Evolutionary conservation across 176 grass and related monocot genomes (phyloP).

Genomic region (maize (Zea mays)): DNA sequence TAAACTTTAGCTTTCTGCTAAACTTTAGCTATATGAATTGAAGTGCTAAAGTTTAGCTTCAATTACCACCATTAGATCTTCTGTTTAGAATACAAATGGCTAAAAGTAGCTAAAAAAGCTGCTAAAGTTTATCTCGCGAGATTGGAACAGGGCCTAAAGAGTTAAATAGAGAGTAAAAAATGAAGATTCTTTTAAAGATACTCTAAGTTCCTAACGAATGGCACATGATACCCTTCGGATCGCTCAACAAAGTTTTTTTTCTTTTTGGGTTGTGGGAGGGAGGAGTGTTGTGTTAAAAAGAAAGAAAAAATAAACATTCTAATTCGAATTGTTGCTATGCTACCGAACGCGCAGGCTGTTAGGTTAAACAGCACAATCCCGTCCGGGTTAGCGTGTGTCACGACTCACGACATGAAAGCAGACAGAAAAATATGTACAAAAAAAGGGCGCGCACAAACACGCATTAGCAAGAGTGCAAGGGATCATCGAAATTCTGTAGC

Average conservation of each 20-base stretch:
- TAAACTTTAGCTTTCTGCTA: too few relatives aligned
- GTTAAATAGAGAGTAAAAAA: too few relatives aligned
- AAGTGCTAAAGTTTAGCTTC: too few relatives aligned
- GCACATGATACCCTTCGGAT: constrained; percentile 14
- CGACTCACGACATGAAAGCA: neutral
- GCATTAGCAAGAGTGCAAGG: neutral
- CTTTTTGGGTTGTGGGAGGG: too few relatives aligned
- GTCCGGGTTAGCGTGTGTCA: neutral
- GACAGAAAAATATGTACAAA: neutral
- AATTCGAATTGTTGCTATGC: neutral
- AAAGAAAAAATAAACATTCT: neutral
- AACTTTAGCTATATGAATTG: too few relatives aligned
- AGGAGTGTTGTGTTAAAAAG: too few relatives aligned
- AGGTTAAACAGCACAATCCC: constrained; percentile 17
- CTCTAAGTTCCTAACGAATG: neutral
- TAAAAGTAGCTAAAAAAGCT: too few relatives aligned
- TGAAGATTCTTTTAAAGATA: too few relatives aligned
- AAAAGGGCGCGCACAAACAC: neutral
- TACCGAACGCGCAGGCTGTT: constrained; percentile 35
- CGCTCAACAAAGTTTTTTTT: neutral
- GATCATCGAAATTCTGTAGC: neutral
- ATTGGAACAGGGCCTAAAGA: too few relatives aligned
- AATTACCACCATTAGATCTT: too few relatives aligned
- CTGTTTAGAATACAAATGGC: too few relatives aligned
- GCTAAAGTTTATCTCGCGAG: too few relatives aligned